Evolutionary conservation across 1,139 yeast genomes (phyloP), one percentile per base, ranked within the genome.

Genomic region (Suhomyces atakaporum): DNA sequence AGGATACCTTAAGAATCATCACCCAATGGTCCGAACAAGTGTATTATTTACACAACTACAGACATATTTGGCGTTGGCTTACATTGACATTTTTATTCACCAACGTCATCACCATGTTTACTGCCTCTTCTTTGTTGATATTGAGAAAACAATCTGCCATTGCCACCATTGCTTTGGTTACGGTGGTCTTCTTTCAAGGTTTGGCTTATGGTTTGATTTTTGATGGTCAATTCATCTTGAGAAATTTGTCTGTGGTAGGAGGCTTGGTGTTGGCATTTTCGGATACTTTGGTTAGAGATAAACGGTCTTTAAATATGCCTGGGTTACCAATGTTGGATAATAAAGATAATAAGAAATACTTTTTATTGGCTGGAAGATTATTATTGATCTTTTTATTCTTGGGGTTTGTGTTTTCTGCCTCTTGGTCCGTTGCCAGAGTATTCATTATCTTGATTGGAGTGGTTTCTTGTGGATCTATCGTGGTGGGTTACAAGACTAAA

Each of bases 1-100:
- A 92, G 62, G 98, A 92, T 57, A 80, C 96, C 2, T 60, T 84
- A 41, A 76, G 98, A 60, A 87, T 92, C 53, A 56, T 82, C 42
- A 71, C 89, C 11, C 97, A 90, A 63, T 92, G 97, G 97, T 63
- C 75, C 22, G 96, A 89, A 54, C 98, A 92, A 62, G 88, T 88
- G 20, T 83, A 80, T 58, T 92, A 86, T 60, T 73, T 92, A 51
- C 78, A 87, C 69, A 79, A 79, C 50, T 85, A 82, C 66, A 81
- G 96, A 56, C 88, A 83, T 52, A 64, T 83, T 44, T 95, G 95
- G 65, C 75, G 79, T 50, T 79, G 86, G 74, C 61, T 90, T 40
- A 88, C 92, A n/a, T 74, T 84, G 20, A 36, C 79, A 20, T 86
- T 89, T 54, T 73, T 92, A 47, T 47, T 79, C 4, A 29, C 67